Conservation (phyloP, 257 asterid species). For the Solanum megistacrolobum region DNA sequence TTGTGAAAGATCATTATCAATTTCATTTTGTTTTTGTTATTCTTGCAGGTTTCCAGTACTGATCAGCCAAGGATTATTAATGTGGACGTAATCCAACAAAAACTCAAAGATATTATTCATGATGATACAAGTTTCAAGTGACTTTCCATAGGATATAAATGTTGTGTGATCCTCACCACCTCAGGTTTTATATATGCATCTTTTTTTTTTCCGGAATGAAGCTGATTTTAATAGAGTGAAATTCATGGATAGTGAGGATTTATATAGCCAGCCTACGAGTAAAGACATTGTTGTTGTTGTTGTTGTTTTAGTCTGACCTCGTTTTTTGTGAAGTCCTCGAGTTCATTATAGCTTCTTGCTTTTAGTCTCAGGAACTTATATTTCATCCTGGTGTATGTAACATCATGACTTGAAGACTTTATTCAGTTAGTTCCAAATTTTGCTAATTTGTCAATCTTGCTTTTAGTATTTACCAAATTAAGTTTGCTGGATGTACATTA, state of each 20-base stretch:
- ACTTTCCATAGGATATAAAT: not conserved
- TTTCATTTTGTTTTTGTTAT: not conserved
- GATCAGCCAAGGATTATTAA: not conserved
- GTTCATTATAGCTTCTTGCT: not conserved
- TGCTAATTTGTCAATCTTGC: not conserved
- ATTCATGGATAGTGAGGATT: not conserved
- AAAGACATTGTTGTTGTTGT: not conserved
- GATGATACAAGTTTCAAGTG: not conserved
- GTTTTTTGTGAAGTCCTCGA: not conserved
- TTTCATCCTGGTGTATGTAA: not conserved
- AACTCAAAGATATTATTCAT: not conserved
- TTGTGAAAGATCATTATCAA: not conserved
- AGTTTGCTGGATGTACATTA: not conserved
- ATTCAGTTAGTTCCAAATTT: not conserved
- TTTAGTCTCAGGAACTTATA: not conserved
- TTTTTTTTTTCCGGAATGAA: not conserved
- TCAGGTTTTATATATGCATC: not conserved
- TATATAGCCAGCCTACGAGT: not conserved
- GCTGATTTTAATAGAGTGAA: not conserved
- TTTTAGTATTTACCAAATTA: not conserved
- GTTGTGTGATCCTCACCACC: not conserved
- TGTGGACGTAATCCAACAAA: not conserved
- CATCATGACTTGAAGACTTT: not conserved
- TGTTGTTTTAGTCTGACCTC: not conserved
- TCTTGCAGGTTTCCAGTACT: conserved; percentile 1